A percentile compares a stretch with the other conserved stretches of the same genome.
These are phyloP conservation scores for Psilocybe tampanensis DNA, from an alignment of 768 basidiomycete genomes.

Conservation along the genomic window DNA sequence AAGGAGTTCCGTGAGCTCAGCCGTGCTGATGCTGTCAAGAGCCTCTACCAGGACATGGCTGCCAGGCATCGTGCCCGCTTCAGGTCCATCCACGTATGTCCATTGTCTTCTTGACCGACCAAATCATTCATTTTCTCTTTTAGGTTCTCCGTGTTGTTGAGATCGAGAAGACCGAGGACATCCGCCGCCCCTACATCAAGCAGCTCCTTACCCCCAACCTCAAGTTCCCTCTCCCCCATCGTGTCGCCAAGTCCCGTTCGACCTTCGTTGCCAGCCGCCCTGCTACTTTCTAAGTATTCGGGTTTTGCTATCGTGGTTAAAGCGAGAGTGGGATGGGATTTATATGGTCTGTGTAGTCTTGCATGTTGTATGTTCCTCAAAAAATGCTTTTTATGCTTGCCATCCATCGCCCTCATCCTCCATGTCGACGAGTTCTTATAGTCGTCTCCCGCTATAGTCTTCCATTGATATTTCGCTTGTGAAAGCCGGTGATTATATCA, in stretches of 20 bases:
- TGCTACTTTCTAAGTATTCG: slow-evolving; percentile 58
- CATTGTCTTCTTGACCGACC: not conserved
- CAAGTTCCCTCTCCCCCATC: slow-evolving; percentile 97
- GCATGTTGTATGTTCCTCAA: slow-evolving; percentile 1
- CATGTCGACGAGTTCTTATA: too few species aligned
- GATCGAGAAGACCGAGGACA: slow-evolving; percentile 87
- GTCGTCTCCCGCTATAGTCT: too few species aligned
- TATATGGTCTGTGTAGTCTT: not conserved
- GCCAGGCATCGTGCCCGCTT: slow-evolving; percentile 99
- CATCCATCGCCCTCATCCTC: too few species aligned
- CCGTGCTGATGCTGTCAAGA: slow-evolving; percentile 94
- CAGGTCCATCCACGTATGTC: slow-evolving; percentile 92
- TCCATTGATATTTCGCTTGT: too few species aligned
- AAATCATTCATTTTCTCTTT: not conserved
- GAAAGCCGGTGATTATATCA: too few species aligned
- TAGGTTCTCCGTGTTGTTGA: slow-evolving; percentile 98
- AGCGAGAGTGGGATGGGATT: not conserved
- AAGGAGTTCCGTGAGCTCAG: slow-evolving; percentile 97
- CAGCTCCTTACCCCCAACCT: slow-evolving; percentile 89
- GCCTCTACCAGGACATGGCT: slow-evolving; percentile 99
- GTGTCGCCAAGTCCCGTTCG: slow-evolving; percentile 75
- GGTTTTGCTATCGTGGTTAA: not conserved
- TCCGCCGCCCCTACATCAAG: slow-evolving; percentile 97
- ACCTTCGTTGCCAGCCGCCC: slow-evolving; percentile 84
- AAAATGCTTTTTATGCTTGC: not conserved